Conservation (phyloP, 1,284 basidiomycete genomes). For the Leccinum pachyderme region DNA sequence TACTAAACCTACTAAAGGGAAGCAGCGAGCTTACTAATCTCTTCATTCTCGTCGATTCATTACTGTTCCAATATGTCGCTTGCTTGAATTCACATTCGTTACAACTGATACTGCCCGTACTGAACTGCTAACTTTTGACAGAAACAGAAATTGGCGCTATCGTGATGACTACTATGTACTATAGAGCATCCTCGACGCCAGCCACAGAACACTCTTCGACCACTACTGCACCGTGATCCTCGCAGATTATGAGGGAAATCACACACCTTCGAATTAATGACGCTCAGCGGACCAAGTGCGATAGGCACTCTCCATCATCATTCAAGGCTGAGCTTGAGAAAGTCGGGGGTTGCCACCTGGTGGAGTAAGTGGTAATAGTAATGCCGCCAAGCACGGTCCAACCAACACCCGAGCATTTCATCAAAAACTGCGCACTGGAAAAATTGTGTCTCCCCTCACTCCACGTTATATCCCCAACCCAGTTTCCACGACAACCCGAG, state of each 20-base stretch:
- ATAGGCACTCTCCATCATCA: background rate
- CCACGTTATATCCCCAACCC: background rate
- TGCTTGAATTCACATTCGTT: no score
- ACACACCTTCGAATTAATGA: constrained; percentile 2
- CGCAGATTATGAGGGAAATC: background rate
- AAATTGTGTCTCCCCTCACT: background rate
- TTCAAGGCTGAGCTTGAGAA: background rate
- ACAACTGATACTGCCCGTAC: no score
- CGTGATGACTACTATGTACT: no score
- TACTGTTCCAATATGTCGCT: no score
- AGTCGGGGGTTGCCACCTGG: background rate
- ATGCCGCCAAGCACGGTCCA: background rate
- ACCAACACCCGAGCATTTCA: background rate
- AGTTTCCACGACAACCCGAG: background rate
- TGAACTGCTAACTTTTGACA: background rate
- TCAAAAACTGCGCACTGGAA: background rate
- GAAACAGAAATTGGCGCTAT: no score
- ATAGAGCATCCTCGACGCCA: background rate
- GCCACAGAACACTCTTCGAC: no score
- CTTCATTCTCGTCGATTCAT: background rate
- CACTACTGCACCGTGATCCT: background rate
- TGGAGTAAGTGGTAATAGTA: background rate
- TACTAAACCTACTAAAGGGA: background rate
- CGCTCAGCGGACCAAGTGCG: background rate
- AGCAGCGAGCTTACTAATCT: background rate